phyloP scores from a whole-genome alignment of 768 basidiomycete genomes.

The Suillus lakei region DNA sequence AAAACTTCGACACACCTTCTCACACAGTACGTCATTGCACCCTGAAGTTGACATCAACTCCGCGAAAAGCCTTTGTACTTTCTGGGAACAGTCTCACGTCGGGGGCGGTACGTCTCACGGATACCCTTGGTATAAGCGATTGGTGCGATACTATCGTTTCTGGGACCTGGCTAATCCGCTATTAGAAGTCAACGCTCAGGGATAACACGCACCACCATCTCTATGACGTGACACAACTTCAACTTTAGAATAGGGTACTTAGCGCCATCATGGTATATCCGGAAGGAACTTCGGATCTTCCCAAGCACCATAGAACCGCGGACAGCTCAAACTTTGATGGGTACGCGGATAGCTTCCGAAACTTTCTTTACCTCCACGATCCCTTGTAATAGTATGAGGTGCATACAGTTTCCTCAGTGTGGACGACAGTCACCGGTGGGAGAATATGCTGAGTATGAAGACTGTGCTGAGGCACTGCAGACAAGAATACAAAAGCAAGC shows the following conservation, averaged over 20 bases:
- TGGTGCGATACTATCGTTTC: not conserved
- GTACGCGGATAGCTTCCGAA: not conserved
- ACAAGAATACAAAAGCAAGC: not conserved
- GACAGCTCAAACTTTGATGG: not conserved
- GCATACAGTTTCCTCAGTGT: not conserved
- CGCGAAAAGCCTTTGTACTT: not conserved
- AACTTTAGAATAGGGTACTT: not conserved
- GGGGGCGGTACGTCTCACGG: not conserved
- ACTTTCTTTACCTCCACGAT: not conserved
- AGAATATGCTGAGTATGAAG: not conserved
- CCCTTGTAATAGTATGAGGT: not conserved
- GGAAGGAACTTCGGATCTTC: not conserved
- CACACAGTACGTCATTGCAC: not conserved
- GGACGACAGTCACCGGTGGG: not conserved
- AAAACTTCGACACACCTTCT: not conserved
- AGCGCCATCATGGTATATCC: not conserved
- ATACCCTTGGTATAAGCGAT: not conserved
- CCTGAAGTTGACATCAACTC: not conserved
- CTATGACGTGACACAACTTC: not conserved
- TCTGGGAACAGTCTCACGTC: not conserved
- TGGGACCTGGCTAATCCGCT: not conserved
- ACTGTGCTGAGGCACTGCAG: not conserved
- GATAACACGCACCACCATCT: not conserved
- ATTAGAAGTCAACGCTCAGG: not conserved
- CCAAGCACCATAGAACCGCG: not conserved